A percentile compares a stretch with the other conserved stretches of the same genome.
These are phyloP conservation scores for Eucalyptus regnans DNA, from an alignment of 345 rosid species.

Conservation along the genomic window DNA sequence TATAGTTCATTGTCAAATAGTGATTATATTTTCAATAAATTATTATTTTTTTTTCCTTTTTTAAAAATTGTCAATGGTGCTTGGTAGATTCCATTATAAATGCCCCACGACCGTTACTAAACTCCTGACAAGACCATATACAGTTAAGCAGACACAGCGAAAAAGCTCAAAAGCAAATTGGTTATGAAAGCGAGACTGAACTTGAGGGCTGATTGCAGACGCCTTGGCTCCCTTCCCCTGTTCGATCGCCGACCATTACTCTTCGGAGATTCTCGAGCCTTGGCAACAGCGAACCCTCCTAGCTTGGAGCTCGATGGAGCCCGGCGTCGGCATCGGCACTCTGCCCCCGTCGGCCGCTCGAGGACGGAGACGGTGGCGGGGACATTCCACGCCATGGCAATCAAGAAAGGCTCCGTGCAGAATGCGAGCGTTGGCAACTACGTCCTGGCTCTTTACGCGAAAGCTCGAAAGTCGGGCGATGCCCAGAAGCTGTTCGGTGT, in stretches of 20 bases:
- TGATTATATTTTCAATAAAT: not conserved
- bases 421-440: not conserved
- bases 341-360: not conserved
- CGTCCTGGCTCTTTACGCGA: not conserved
- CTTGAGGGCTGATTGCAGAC: not conserved
- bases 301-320: not conserved
- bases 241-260: not conserved
- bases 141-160: not conserved
- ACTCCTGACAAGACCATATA: not conserved
- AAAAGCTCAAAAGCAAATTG: not conserved
- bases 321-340: not conserved
- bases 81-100: not conserved
- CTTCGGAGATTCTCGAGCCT: not conserved
- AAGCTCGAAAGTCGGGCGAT: not conserved
- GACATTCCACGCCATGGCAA: constrained; percentile 7
- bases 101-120: not conserved
- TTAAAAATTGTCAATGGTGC: not conserved
- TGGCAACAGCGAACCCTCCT: not conserved
- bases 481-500: constrained; percentile 18
- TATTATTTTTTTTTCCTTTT: rapidly evolving
- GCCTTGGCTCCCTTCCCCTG: not conserved
- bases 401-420: constrained; percentile 15
- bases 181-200: not conserved
- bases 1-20: not conserved
- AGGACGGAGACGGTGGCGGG: not conserved